Percentiles rank a stretch among this genome's conserved stretches.
Conservation (phyloP, 2,329 filamentous ascomycete species). For the Fusarium coicis region DNA sequence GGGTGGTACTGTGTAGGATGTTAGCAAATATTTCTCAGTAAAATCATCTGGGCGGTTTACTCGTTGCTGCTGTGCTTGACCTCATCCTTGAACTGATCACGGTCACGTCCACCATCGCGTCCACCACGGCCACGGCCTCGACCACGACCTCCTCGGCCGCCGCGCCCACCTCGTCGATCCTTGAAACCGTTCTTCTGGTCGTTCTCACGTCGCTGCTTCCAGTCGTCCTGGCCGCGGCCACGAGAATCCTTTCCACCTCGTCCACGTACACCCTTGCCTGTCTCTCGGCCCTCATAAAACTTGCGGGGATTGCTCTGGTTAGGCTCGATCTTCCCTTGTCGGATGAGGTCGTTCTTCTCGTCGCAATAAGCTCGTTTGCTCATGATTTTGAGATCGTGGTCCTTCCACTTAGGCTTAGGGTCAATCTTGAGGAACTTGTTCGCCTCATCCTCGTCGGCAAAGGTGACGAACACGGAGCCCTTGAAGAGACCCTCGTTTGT, state of each 20-base stretch:
- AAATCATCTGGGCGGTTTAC: conserved; percentile 25
- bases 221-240: conserved; percentile 64
- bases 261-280: conserved; percentile 53
- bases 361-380: conserved; percentile 88
- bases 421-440: conserved; percentile 84
- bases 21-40: conserved; percentile 17
- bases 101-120: conserved; percentile 54
- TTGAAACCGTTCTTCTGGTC: conserved; percentile 71
- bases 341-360: conserved; percentile 79
- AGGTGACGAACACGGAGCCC: conserved; percentile 96
- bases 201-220: conserved; percentile 71
- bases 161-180: conserved; percentile 57
- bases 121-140: conserved; percentile 55
- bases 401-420: conserved; percentile 86
- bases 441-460: conserved; percentile 80
- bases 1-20: conserved; percentile 34
- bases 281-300: conserved; percentile 62
- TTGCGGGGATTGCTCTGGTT: conserved; percentile 55
- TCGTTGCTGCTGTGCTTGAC: conserved; percentile 43
- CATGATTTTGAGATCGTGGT: conserved; percentile 81
- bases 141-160: conserved; percentile 57
- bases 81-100: conserved; percentile 47
- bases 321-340: conserved; percentile 74
- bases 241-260: conserved; percentile 51
- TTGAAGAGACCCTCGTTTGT: conserved; percentile 82